Percentiles rank a stretch among this genome's conserved stretches.
These are phyloP conservation scores for Prunus fruticosa DNA, from an alignment of 306 rosid species.

Conservation along the genomic window DNA sequence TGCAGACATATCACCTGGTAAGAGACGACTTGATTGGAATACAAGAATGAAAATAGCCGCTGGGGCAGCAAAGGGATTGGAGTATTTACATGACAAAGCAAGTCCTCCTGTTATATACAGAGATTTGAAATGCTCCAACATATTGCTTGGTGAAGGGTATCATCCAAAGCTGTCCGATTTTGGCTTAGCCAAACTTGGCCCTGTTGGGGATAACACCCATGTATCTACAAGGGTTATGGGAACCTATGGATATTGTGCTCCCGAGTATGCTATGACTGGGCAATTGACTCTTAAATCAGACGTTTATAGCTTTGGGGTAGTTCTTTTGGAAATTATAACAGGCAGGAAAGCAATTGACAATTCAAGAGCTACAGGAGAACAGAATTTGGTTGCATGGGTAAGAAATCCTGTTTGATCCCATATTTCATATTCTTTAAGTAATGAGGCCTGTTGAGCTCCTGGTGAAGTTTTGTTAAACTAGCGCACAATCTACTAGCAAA, in stretches of 20 bases:
- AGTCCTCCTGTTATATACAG: conserved; percentile 95
- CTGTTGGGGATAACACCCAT: conserved; percentile 88
- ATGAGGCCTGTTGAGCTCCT: background rate
- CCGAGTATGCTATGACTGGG: conserved; percentile 93
- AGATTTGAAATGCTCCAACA: conserved; percentile 89
- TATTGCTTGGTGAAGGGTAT: conserved; percentile 83
- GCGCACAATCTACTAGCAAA: background rate
- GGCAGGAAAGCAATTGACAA: conserved; percentile 88
- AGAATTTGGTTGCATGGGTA: conserved; percentile 96
- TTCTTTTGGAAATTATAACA: conserved; percentile 86
- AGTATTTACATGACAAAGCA: conserved; percentile 87
- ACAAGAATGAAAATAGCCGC: conserved; percentile 91
- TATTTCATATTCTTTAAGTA: background rate
- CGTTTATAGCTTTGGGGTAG: conserved; percentile 93
- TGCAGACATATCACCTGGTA: conserved; percentile 74
- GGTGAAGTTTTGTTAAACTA: background rate
- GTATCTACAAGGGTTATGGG: conserved; percentile 99
- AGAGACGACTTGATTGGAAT: conserved; percentile 78
- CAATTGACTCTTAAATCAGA: conserved; percentile 90
- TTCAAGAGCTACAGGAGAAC: conserved; percentile 79
- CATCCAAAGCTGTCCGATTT: conserved; percentile 91
- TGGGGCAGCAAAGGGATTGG: conserved; percentile 88
- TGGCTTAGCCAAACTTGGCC: conserved; percentile 93
- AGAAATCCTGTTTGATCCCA: conserved; percentile 9
- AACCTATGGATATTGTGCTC: conserved; percentile 93